Percentiles rank a stretch among this genome's conserved stretches.
These are phyloP conservation scores for Talaromyces ruber DNA, from an alignment of 495 filamentous ascomycete species.

Conservation along the genomic window DNA sequence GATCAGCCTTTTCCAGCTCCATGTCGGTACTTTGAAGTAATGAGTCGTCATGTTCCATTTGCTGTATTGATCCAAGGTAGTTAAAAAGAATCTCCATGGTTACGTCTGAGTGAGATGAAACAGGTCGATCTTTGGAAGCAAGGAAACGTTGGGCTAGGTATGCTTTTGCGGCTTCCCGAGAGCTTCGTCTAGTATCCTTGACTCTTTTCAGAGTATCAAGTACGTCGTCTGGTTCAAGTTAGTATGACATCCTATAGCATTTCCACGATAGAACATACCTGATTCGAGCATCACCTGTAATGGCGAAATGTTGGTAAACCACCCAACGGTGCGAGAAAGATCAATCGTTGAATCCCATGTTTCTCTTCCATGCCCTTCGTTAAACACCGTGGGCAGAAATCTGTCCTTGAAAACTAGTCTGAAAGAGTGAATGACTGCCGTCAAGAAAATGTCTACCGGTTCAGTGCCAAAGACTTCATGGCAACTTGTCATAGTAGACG, in stretches of 20 bases:
- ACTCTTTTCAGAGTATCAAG: conserved; percentile 31
- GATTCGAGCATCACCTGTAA: conserved; percentile 21
- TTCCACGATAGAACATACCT: conserved; percentile 23
- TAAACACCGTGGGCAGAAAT: conserved; percentile 43
- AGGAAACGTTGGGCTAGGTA: conserved; percentile 46
- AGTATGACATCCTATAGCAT: conserved; percentile 11
- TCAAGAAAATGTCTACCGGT: conserved; percentile 43
- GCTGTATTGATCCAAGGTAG: conserved; percentile 53
- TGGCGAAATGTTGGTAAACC: conserved; percentile 52
- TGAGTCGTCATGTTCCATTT: conserved; percentile 49
- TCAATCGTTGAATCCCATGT: conserved; percentile 40
- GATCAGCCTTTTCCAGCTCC: conserved; percentile 27
- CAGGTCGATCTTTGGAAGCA: conserved; percentile 28
- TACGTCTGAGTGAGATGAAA: conserved; percentile 35
- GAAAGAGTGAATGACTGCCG: conserved; percentile 44
- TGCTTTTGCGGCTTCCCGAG: conserved; percentile 29
- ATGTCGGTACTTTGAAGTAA: conserved; percentile 54
- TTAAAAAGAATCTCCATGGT: conserved; percentile 66
- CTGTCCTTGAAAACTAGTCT: conserved; percentile 41
- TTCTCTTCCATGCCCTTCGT: conserved; percentile 51
- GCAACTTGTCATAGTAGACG: conserved; percentile 30
- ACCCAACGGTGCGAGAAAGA: conserved; percentile 48
- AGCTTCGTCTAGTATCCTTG: conserved; percentile 36
- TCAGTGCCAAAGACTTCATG: conserved; percentile 43
- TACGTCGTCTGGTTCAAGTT: conserved; percentile 14